Conservation (phyloP, 441 rosid species). For the Kokia cookei region DNA sequence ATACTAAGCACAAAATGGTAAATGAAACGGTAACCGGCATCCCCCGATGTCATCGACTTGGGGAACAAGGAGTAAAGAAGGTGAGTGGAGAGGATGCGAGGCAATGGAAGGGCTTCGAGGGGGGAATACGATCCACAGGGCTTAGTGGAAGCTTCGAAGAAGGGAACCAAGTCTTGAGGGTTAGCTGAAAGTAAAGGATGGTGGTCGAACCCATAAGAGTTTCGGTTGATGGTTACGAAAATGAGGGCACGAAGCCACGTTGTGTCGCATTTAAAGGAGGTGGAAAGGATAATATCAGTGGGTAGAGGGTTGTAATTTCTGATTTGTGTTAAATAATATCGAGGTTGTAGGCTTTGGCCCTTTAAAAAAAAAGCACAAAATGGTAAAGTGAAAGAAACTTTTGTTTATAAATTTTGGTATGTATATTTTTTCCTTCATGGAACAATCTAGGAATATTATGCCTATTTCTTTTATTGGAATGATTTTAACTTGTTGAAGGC, state of each 20-base stretch:
- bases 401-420: too few species aligned
- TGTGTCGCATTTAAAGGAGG: conserved; percentile 58
- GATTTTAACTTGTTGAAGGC: too few species aligned
- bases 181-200: conserved; percentile 45
- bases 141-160: conserved; percentile 28
- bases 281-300: conserved; percentile 38
- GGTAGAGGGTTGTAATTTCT: conserved; percentile 20
- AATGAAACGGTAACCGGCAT: not conserved
- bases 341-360: too few species aligned
- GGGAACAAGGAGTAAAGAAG: conserved; percentile 35
- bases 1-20: not conserved
- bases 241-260: conserved; percentile 52
- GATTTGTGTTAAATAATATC: too few species aligned
- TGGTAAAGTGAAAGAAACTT: too few species aligned
- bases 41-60: conserved; percentile 12
- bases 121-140: conserved; percentile 23
- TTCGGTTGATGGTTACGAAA: conserved; percentile 23
- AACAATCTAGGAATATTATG: too few species aligned
- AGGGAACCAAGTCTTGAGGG: conserved; percentile 53
- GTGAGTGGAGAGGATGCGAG: conserved; percentile 52
- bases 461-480: too few species aligned
- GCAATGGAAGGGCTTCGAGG: conserved; percentile 16
- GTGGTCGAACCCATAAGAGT: conserved; percentile 3
- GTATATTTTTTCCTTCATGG: too few species aligned
- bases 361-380: too few species aligned